Base-by-base conservation (phyloP, 495 filamentous ascomycete genomes). In the Penicillium chermesinum region DNA sequence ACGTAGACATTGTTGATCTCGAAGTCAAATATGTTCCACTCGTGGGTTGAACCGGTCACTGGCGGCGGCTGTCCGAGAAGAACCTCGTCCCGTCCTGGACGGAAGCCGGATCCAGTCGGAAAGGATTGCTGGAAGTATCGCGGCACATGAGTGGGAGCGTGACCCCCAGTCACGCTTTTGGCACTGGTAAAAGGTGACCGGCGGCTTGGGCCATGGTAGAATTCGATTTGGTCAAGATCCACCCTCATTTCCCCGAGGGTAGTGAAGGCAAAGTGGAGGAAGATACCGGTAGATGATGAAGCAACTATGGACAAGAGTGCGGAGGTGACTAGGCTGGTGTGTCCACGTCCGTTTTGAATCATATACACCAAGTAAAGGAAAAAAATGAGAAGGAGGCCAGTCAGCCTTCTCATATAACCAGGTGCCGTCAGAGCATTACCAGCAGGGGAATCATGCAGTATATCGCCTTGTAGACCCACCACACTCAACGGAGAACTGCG, bases 1-100 rank as follows among this genome's bases (percentile, higher is more conserved):
- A 32, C 7, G 17, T 46, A 38, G 44, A 46, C n/a, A 46, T 46
- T 3, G 17, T 46, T 46, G 20, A 46, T 46, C 44, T 46, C 44
- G 20, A 45, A 38, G 34, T 46, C 34, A 46, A 46, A 46, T 35
- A 46, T 46, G n/a, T 46, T 46, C 44, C 34, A 46, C 44, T 46
- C n/a, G 38, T 46, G 12, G 38, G 44, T 46, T 38, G 20, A 15
- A 46, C 44, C 34, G 19, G 17, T 46, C 10, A 46, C 32, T 38
- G 34, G 44, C 15, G 20, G 33, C 38, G 34, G 38, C 44, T 30
- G 25, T 30, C 25, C 25, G 4, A 10, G 25, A 30, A 10, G 25
- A 5, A 38, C 34, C 34, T 46, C 34, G 38, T 19, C 36, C 34
- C 32, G 44, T 46, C 44, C 44, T 46, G 12, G 34, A 38, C n/a